phyloP scores from a whole-genome alignment of 805 yeast species.

The Wickerhamiella australiensis region DNA sequence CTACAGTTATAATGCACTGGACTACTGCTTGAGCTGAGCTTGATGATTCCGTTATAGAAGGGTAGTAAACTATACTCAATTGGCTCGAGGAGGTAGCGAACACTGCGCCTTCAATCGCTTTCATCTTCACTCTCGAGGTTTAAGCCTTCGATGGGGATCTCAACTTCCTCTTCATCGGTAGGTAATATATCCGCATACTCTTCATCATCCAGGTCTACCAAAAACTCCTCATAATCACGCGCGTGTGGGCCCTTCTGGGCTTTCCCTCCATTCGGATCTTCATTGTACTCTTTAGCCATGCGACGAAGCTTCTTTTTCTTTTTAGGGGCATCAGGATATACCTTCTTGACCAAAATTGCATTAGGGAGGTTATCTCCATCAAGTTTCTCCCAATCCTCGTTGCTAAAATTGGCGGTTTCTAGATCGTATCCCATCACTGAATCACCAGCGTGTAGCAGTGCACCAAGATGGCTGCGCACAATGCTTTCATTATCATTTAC shows the following conservation, averaged over 20 bases:
- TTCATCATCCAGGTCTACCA: slow-evolving; percentile 81
- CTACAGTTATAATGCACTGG: too few species aligned
- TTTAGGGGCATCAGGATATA: slow-evolving; percentile 68
- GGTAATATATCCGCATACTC: slow-evolving; percentile 58
- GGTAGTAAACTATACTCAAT: too few species aligned
- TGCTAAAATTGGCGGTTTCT: slow-evolving; percentile 72
- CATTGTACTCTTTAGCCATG: slow-evolving; percentile 93
- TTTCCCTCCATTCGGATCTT: slow-evolving; percentile 72
- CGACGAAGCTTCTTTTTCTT: slow-evolving; percentile 85
- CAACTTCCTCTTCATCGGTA: slow-evolving; percentile 2
- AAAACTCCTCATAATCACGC: slow-evolving; percentile 65
- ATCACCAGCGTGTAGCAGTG: slow-evolving; percentile 91
- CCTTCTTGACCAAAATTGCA: slow-evolving; percentile 79
- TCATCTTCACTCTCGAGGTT: slow-evolving; percentile 1
- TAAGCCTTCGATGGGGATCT: slow-evolving; percentile 7
- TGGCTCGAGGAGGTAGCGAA: too few species aligned
- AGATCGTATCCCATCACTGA: slow-evolving; percentile 84
- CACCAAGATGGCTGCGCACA: slow-evolving; percentile 87
- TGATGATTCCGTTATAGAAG: too few species aligned
- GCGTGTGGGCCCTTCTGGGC: slow-evolving; percentile 73
- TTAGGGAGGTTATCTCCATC: slow-evolving; percentile 40
- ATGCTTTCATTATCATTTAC: slow-evolving; percentile 70
- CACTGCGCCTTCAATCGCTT: too few species aligned
- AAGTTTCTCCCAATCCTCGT: slow-evolving; percentile 33
- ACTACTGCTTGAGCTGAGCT: too few species aligned